Percentiles rank a stretch among this genome's conserved stretches.
Conservation (phyloP, 805 yeast species). For the Metschnikowia baotianmanensis region DNA sequence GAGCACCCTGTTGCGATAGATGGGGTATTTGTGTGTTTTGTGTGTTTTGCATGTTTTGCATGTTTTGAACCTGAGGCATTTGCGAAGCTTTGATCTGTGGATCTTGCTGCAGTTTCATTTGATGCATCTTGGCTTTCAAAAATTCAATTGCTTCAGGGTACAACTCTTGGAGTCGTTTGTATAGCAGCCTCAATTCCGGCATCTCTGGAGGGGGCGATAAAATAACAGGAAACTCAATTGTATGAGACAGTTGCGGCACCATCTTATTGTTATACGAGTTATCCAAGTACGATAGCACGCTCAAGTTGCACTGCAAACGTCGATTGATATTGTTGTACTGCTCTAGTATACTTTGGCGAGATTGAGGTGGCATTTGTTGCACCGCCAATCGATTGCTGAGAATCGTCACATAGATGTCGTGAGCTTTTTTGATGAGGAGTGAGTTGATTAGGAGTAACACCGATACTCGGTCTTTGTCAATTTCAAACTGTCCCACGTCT, state of each 20-base stretch:
- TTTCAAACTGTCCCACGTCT: constrained; percentile 20
- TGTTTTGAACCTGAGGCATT: constrained; percentile 7
- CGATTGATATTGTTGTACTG: constrained; percentile 41
- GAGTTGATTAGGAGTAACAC: constrained; percentile 42
- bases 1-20: constrained; percentile 10
- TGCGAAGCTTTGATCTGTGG: constrained; percentile 12
- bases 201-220: constrained; percentile 54
- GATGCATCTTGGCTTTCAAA: constrained; percentile 35
- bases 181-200: constrained; percentile 50
- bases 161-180: constrained; percentile 45
- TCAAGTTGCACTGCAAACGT: constrained; percentile 41
- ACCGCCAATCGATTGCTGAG: constrained; percentile 36
- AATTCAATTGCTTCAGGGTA: constrained; percentile 54
- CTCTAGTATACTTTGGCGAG: constrained; percentile 31
- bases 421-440: constrained; percentile 41
- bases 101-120: constrained; percentile 32
- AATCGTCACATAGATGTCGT: constrained; percentile 33
- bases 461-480: constrained; percentile 42
- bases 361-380: constrained; percentile 31
- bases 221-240: constrained; percentile 44
- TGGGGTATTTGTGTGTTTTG: constrained; percentile 13
- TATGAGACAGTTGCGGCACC: constrained; percentile 24
- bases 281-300: constrained; percentile 38
- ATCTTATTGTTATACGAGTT: constrained; percentile 37
- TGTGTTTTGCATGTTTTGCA: constrained; percentile 4